A percentile compares a stretch with the other conserved stretches of the same genome.
These are phyloP conservation scores for Leccinum barrowsii DNA, from an alignment of 768 basidiomycete species.

Conservation along the genomic window DNA sequence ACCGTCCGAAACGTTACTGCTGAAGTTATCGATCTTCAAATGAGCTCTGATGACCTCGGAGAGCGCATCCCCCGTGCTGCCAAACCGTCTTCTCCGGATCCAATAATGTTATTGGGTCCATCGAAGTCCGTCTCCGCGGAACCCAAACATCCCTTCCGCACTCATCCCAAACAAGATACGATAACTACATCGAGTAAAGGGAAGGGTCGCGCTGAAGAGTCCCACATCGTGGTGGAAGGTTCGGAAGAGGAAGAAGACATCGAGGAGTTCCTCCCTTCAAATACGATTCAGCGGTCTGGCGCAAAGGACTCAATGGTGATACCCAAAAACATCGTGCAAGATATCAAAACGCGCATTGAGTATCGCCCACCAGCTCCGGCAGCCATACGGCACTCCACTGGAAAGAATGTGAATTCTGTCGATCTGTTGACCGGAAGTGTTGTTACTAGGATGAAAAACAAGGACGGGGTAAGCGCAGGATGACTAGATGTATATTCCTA, in stretches of 20 bases:
- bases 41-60: constrained; percentile 22
- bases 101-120: constrained; percentile 1
- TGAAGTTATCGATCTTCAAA: constrained; percentile 20
- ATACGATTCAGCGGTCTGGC: neutral
- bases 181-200: constrained; percentile 15
- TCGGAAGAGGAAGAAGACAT: constrained; percentile 27
- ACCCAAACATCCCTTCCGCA: constrained; percentile 21
- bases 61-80: constrained; percentile 13
- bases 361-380: neutral
- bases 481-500: neutral
- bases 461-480: constrained; percentile 18
- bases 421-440: constrained; percentile 4
- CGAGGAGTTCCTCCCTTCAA: constrained; percentile 12
- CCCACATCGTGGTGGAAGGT: constrained; percentile 13
- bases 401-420: neutral
- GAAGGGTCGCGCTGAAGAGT: constrained; percentile 20
- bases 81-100: constrained; percentile 25
- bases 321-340: constrained; percentile 17
- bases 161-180: constrained; percentile 10
- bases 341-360: constrained; percentile 13
- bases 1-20: constrained; percentile 11
- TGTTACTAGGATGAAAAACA: constrained; percentile 24
- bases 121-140: neutral
- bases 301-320: constrained; percentile 10
- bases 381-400: neutral